A percentile compares a stretch with the other conserved stretches of the same genome.
Evolutionary conservation across 2,329 filamentous ascomycete genomes (phyloP).

Genomic region (Trichoderma endophyticum): DNA sequence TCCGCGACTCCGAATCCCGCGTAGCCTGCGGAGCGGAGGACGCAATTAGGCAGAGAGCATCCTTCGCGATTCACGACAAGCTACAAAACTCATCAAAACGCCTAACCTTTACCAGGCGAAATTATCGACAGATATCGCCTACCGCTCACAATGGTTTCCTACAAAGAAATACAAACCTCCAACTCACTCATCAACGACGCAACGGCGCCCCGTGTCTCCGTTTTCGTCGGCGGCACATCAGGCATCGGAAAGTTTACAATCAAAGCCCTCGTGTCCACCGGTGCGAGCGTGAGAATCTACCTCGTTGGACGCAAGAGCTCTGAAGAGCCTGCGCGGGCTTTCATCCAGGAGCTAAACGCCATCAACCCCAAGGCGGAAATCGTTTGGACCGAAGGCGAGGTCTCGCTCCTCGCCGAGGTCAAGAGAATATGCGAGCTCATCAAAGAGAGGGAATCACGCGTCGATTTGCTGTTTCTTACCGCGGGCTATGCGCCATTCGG

Average conservation of each 20-base stretch:
- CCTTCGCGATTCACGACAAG: background rate
- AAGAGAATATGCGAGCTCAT: background rate
- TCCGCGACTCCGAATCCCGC: background rate
- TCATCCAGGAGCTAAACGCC: background rate
- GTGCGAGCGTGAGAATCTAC: background rate
- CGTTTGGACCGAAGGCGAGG: background rate
- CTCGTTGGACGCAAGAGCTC: background rate
- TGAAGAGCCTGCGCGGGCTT: background rate
- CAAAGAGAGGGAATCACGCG: background rate
- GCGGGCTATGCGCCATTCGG: background rate
- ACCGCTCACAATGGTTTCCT: background rate
- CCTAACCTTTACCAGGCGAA: background rate
- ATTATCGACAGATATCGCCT: accelerated
- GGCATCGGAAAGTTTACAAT: background rate
- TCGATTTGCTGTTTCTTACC: background rate
- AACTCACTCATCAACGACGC: slow-evolving; percentile 1
- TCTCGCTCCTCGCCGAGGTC: background rate
- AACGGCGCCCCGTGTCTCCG: background rate
- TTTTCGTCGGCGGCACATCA: background rate
- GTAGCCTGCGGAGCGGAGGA: background rate
- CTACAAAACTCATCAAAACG: background rate
- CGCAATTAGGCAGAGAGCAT: background rate
- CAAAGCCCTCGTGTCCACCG: background rate
- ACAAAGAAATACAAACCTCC: background rate
- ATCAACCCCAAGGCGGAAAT: background rate